Percentiles rank a stretch among this genome's conserved stretches.
These are phyloP conservation scores for Teratosphaeria epicoccoides DNA, from an alignment of 2,329 filamentous ascomycete species.

Conservation along the genomic window DNA sequence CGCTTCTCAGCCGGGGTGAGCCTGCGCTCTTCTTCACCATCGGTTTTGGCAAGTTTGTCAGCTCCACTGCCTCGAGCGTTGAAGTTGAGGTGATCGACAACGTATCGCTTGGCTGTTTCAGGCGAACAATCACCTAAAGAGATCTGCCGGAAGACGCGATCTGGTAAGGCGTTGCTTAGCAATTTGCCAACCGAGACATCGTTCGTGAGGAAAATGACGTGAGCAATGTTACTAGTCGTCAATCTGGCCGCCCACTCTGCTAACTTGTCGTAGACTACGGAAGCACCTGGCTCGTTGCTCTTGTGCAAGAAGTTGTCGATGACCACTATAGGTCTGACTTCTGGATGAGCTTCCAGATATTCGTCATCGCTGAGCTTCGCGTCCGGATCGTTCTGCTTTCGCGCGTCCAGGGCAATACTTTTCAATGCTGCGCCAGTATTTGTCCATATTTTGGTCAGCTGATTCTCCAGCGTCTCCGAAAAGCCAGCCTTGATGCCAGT, in stretches of 20 bases:
- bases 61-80: conserved; percentile 26
- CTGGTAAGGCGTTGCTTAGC: conserved; percentile 74
- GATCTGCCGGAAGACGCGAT: conserved; percentile 80
- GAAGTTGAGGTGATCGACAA: conserved; percentile 56
- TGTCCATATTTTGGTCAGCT: conserved; percentile 79
- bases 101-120: conserved; percentile 77
- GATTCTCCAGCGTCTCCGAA: conserved; percentile 81
- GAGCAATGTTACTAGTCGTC: conserved; percentile 78
- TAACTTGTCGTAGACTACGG: conserved; percentile 41
- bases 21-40: conserved; percentile 30
- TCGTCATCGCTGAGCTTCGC: conserved; percentile 66
- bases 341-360: conserved; percentile 81
- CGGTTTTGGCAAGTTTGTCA: conserved; percentile 27
- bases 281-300: conserved; percentile 35
- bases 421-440: conserved; percentile 73
- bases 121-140: conserved; percentile 74
- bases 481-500: conserved; percentile 92
- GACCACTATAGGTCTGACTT: conserved; percentile 70
- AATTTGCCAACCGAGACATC: conserved; percentile 84
- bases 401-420: conserved; percentile 58
- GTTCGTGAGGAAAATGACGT: conserved; percentile 87
- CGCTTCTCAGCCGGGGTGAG: conserved; percentile 38
- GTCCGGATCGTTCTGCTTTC: conserved; percentile 65
- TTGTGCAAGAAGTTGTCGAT: conserved; percentile 89
- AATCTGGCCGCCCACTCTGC: conserved; percentile 80